phyloP scores from a whole-genome alignment of 306 rosid species.

The Cucurbita argyrosperma region DNA sequence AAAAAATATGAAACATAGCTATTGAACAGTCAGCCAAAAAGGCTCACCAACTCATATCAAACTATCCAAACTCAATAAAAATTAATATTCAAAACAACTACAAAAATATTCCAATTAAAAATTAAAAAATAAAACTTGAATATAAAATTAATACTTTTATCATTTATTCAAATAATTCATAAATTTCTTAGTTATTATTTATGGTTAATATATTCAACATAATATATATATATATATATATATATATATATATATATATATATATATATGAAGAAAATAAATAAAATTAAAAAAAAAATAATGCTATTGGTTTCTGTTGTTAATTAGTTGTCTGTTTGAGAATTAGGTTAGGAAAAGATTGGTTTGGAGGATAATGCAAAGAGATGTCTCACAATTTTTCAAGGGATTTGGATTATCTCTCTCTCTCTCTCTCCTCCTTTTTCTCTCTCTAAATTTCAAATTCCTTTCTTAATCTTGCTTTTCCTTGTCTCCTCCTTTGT shows the following conservation, averaged over 20 bases:
- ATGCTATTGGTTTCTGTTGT: no score
- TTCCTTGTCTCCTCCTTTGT: background rate
- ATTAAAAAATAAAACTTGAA: background rate
- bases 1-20: background rate
- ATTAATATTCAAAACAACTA: background rate
- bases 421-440: background rate
- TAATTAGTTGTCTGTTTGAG: no score
- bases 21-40: background rate
- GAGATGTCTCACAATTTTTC: background rate
- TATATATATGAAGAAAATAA: background rate
- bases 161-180: background rate
- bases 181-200: background rate
- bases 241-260: no score
- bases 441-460: background rate
- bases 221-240: background rate
- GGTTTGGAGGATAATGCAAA: slow-evolving; percentile 3
- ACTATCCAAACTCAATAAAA: background rate
- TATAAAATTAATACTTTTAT: background rate
- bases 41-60: background rate
- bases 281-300: no score
- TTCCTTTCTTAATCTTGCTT: background rate
- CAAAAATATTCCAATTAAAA: background rate
- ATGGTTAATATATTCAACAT: background rate
- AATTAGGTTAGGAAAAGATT: no score
- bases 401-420: slow-evolving; percentile 6